Evolutionary conservation across 768 basidiomycete species (phyloP).

Genomic region (Tephrocybe sp.): DNA sequence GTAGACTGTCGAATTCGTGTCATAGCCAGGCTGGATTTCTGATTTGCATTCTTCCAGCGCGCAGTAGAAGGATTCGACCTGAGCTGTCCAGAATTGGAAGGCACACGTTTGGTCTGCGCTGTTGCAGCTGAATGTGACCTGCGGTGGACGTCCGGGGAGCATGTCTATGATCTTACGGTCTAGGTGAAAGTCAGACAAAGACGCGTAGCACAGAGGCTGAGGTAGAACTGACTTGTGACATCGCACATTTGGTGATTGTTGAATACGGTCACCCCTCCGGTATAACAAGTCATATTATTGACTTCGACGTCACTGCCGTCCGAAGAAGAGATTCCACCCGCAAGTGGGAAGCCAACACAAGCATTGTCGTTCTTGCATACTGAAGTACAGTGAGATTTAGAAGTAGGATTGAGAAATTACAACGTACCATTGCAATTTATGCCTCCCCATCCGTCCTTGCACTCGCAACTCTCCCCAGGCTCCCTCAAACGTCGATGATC

Average conservation of each 20-base stretch:
- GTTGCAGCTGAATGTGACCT: conserved; percentile 95
- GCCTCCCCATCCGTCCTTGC: conserved; percentile 93
- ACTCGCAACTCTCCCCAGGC: conserved; percentile 74
- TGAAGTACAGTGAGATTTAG: background rate
- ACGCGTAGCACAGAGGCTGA: background rate
- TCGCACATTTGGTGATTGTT: conserved; percentile 97
- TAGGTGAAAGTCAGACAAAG: conserved; percentile 26
- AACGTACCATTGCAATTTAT: conserved; percentile 93
- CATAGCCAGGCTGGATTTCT: conserved; percentile 44
- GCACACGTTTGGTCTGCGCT: conserved; percentile 60
- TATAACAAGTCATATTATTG: conserved; percentile 90
- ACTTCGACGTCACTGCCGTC: conserved; percentile 34
- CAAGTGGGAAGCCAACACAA: conserved; percentile 77
- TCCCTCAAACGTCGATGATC: conserved; percentile 79
- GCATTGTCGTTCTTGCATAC: conserved; percentile 12
- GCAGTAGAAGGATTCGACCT: conserved; percentile 96
- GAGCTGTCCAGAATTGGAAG: conserved; percentile 98
- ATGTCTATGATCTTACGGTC: conserved; percentile 96
- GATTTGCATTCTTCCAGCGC: conserved; percentile 70
- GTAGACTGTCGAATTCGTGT: conserved; percentile 73
- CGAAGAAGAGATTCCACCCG: conserved; percentile 34
- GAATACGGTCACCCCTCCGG: conserved; percentile 89
- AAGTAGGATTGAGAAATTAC: background rate
- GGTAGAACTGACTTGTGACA: conserved; percentile 80
- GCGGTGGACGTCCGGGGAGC: conserved; percentile 82